Evolutionary conservation across 352 stramenopile species (phyloP), one percentile per base, ranked within the genome.

Genomic region (Phytophthora pini): DNA sequence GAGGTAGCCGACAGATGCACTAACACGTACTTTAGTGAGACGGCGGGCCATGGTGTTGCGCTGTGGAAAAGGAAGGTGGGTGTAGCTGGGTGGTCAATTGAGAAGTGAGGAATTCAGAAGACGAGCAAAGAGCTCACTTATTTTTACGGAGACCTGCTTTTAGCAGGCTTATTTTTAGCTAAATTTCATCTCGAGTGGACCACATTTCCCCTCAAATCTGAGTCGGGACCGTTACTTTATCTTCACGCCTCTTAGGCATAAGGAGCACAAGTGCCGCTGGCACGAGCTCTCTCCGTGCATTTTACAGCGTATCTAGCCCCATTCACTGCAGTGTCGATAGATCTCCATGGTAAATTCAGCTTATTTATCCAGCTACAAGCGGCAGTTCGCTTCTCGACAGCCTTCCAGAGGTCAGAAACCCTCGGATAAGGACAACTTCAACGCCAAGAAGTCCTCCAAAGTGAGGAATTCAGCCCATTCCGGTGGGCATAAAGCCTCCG

Each of bases 1-100:
- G 9, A 8, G 31, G 31, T 8, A 36, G 31, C 3, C 8, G 31
- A 36, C 31, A 36, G 31, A 5, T 12, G 9, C 11, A 36, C 31
- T 4, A 13, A 29, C 11, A 45, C 61, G 44, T 53, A 93, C 87
- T 76, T 95, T 95, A 41, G 86, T 93, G 34, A 95, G 64, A 77
- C 87, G 84, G 50, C 87, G 82, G 43, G 87, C 87, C 87, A 95
- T 95, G 7, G 15, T 71, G 49, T 9, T 44, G 22, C 43, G 41
- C 6, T 7, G 36, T 15, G 26, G 9, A 17, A 39, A 41, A 31
- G 39, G 29, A 17, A 32, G 31, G 13, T 61, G 47, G 32, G 36
- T 29, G 51, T 48, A 27, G 43, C 48, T 66, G 40, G 59, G 20
- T 60, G 56, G 65, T 32, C 7, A 46, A 59, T 29, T 31, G 36